Base-by-base conservation (phyloP, 2,329 filamentous ascomycete species). In the Alternaria triticina region DNA sequence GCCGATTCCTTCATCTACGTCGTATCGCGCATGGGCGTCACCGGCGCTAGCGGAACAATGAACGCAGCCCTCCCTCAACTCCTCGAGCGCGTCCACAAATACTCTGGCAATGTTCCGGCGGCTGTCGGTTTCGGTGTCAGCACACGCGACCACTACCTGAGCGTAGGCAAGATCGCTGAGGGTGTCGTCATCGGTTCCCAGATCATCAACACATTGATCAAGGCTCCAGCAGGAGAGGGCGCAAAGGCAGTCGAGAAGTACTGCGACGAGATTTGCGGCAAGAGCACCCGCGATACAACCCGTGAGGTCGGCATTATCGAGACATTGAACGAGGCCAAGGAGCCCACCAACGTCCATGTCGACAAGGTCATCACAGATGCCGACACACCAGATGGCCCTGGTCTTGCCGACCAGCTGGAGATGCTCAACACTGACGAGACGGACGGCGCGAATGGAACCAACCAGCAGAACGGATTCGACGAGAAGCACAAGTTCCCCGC, bases 1-100 rank as follows among this genome's bases (percentile, higher is more conserved):
- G 96, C 96, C 76, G 95, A 98, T 82, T 97, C 94, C 4, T 99
- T 98, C 84, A 97, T 99, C 82, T 99, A 99, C 80, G 94, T 99
- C 65, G 96, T 99, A 59, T 98, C 95, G 25, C 88, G 95, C 73
- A 96, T 97, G 91, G 96, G 96, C 73, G 95, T 98, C 60, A 99
- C 96, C 10, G 96, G 96, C 73, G 96, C 94, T 13, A 90, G 90
- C 1, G 94, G 94, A 33, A 89, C 89, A 25, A 83, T 99, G 74
- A 97, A 93, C 80, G 86, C 90, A 47, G 90, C 91, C 62, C 87
- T 99, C 33, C 93, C 94, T 13, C 89, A 91, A 55, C 87, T 99
- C 40, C 84, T 99, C 61, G 87, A 88, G 61, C 89, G 93, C 43
- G 96, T 99, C 25, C 96, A 97, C 84, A 90, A 91, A 79, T 97